Evolutionary conservation across 2,329 filamentous ascomycete genomes (phyloP).

Genomic region (Claviceps spartinae): DNA sequence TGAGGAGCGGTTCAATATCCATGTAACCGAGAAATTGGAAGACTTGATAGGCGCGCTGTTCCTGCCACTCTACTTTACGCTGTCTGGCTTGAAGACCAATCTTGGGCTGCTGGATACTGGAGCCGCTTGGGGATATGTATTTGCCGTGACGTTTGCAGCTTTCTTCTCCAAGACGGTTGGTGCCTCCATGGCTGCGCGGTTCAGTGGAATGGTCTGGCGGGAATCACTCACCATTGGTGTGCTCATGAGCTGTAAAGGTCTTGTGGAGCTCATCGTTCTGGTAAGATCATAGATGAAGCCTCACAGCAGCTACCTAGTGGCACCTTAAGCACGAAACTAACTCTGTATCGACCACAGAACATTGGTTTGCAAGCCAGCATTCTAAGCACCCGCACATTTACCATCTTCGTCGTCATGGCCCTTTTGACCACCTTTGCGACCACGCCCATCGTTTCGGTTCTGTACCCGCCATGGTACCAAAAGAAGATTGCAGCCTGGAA

Average conservation of each 20-base stretch:
- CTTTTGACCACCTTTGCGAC: conserved; percentile 75
- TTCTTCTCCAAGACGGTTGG: conserved; percentile 78
- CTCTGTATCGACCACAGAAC: conserved; percentile 26
- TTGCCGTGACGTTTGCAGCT: conserved; percentile 69
- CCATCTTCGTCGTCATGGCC: conserved; percentile 92
- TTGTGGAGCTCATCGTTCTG: conserved; percentile 89
- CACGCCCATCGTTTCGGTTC: conserved; percentile 56
- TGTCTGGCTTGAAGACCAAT: conserved; percentile 81
- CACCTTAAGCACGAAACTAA: neutral
- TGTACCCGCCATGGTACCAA: conserved; percentile 58
- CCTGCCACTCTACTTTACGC: conserved; percentile 81
- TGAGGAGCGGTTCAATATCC: conserved; percentile 80
- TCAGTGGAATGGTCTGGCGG: conserved; percentile 72
- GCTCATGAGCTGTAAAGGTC: conserved; percentile 91
- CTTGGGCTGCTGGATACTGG: conserved; percentile 71
- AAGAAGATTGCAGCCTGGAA: conserved; percentile 44
- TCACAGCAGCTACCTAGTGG: neutral
- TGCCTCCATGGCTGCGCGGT: conserved; percentile 62
- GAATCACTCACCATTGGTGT: conserved; percentile 80
- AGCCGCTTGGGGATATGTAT: conserved; percentile 77
- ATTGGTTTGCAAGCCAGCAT: conserved; percentile 75
- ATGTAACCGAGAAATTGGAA: conserved; percentile 86
- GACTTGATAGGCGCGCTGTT: conserved; percentile 77
- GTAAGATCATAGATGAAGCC: conserved; percentile 31
- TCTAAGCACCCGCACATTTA: conserved; percentile 68